These are phyloP conservation scores for Solanum rostratum DNA, from an alignment of 257 asterid species.

Conservation along the genomic window DNA sequence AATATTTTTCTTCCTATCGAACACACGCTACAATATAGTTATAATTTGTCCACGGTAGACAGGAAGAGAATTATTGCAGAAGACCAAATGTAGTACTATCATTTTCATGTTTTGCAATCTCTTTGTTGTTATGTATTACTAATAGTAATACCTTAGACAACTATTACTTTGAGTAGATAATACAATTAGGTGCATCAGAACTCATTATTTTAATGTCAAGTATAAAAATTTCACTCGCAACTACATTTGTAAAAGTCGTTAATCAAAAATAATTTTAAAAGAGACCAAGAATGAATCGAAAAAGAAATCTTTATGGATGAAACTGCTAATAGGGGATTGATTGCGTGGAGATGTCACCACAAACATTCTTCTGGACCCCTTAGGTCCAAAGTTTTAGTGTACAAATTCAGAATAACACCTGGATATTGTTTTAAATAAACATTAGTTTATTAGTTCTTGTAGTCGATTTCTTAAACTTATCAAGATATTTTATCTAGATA, in stretches of 20 bases:
- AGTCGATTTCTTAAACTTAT: too few relatives aligned
- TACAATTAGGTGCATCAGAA: not conserved
- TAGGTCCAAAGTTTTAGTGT: too few relatives aligned
- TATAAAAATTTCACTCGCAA: too few relatives aligned
- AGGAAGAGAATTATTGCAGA: not conserved
- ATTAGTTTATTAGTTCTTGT: too few relatives aligned
- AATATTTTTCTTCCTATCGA: too few relatives aligned
- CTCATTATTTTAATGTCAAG: not conserved
- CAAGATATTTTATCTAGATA: not conserved
- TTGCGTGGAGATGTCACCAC: not conserved
- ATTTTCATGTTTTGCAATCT: not conserved
- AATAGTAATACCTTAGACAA: not conserved
- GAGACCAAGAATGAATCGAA: too few relatives aligned
- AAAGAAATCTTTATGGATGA: too few relatives aligned
- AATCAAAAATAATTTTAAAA: too few relatives aligned
- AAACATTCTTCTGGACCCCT: not conserved
- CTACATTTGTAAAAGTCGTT: too few relatives aligned
- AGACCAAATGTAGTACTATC: not conserved
- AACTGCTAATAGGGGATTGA: not conserved
- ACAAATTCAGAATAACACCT: too few relatives aligned
- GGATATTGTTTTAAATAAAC: too few relatives aligned
- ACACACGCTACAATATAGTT: too few relatives aligned
- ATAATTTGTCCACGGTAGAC: not conserved
- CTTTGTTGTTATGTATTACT: not conserved
- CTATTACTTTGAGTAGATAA: not conserved